Evolutionary conservation across 129 eudicot genomes (phyloP), one percentile per base, ranked within the genome.

Genomic region (Sambucus nigra): DNA sequence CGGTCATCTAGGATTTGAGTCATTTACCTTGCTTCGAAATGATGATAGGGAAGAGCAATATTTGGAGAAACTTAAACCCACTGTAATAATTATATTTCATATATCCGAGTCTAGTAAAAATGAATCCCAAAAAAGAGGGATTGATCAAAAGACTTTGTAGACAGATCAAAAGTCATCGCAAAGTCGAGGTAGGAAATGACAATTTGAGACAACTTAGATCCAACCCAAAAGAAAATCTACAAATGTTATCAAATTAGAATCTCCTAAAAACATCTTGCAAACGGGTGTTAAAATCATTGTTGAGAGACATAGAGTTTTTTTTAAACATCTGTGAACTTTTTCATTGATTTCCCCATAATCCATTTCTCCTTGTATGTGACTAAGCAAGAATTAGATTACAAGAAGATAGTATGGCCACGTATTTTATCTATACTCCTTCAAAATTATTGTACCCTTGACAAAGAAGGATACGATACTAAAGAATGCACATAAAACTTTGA

Each of bases 21-120:
- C 89, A 16, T 76, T 80, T 53, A 84, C 89, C 66, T 92, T 92
- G 96, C 99, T 86, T 64, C 99, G 79, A 46, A 91, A 86, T 45
- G 95, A 59, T 40, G 99, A 79, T 47, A 91, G 55, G n/a, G 91
- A 91, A 71, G 86, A 82, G 53, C n/a, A n/a, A n/a, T n/a, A n/a
- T n/a, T n/a, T n/a, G n/a, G n/a, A n/a, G n/a, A n/a, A n/a, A n/a
- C n/a, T n/a, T n/a, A n/a, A n/a, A n/a, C n/a, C n/a, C n/a, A n/a
- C n/a, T n/a, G n/a, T n/a, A n/a, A n/a, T n/a, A n/a, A n/a, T n/a
- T n/a, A n/a, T n/a, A n/a, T n/a, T n/a, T n/a, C n/a, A n/a, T n/a
- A n/a, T n/a, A n/a, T n/a, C n/a, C n/a, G n/a, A n/a, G n/a, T n/a
- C n/a, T n/a, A n/a, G n/a, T n/a, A n/a, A n/a, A n/a, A n/a, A n/a